Evolutionary conservation across 78 protist genomes (phyloP).

Genomic region (Dictyostelium brefeldianum): DNA sequence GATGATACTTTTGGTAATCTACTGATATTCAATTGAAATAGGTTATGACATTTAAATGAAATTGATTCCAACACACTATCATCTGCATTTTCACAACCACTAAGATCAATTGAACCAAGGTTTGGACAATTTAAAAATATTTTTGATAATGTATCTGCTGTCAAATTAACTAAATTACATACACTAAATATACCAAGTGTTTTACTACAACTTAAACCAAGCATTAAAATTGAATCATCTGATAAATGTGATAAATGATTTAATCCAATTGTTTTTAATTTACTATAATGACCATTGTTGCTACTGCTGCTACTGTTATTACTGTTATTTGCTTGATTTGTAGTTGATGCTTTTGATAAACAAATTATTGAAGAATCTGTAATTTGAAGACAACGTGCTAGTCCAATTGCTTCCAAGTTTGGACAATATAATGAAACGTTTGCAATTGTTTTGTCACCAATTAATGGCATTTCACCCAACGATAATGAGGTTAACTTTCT

Average conservation of each 20-base stretch:
- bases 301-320: no score
- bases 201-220: conserved; percentile 19
- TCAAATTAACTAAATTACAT: conserved; percentile 24
- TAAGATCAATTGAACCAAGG: conserved; percentile 58
- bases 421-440: neutral
- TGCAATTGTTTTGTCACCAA: conserved; percentile 34
- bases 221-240: conserved; percentile 1
- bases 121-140: conserved; percentile 41
- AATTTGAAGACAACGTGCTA: conserved; percentile 28
- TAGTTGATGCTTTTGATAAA: neutral
- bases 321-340: neutral
- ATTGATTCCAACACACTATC: conserved; percentile 62
- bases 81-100: conserved; percentile 49
- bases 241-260: conserved; percentile 41
- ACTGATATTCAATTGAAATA: conserved; percentile 65
- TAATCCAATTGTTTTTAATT: conserved; percentile 22
- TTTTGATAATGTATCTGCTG: conserved; percentile 38
- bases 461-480: conserved; percentile 56
- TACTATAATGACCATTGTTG: neutral
- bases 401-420: conserved; percentile 22
- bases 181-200: conserved; percentile 47
- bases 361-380: conserved; percentile 18
- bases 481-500: conserved; percentile 27
- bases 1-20: conserved; percentile 1
- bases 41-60: conserved; percentile 26